phyloP scores from a whole-genome alignment of 257 asterid genomes.

The Solanum dulcamara region DNA sequence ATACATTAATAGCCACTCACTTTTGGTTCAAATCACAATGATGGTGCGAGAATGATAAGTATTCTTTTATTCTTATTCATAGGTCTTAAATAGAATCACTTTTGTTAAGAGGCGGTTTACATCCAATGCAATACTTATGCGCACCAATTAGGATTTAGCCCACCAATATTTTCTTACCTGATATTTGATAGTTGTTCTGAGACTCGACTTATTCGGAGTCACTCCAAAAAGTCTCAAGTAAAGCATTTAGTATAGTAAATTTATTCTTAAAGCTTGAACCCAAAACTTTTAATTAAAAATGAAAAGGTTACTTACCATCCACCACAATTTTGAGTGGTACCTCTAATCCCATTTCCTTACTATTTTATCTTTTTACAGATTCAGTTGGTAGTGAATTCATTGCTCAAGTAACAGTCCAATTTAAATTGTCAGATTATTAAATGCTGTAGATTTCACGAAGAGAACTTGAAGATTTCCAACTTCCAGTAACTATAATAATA shows the following conservation, averaged over 20 bases:
- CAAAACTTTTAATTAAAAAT: too few relatives aligned
- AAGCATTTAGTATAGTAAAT: background rate
- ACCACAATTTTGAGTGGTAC: background rate
- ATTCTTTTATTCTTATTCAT: background rate
- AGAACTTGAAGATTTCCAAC: background rate
- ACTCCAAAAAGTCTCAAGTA: background rate
- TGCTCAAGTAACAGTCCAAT: background rate
- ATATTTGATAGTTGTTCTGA: background rate
- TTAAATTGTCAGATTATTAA: background rate
- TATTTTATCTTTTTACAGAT: background rate
- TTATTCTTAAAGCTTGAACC: background rate
- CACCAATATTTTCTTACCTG: background rate
- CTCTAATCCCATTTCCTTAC: background rate
- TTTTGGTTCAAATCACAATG: background rate
- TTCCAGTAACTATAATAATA: background rate
- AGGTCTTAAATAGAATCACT: background rate
- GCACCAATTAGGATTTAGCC: background rate
- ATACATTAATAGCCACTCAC: background rate
- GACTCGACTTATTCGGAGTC: background rate
- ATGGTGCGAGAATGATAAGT: background rate
- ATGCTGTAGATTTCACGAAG: background rate
- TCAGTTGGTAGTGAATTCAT: background rate
- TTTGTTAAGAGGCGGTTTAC: background rate
- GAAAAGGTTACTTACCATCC: background rate
- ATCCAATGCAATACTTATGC: background rate